Evolutionary conservation across 2,329 filamentous ascomycete species (phyloP), one percentile per base, ranked within the genome.

Genomic region (Colletotrichum plurivorum): DNA sequence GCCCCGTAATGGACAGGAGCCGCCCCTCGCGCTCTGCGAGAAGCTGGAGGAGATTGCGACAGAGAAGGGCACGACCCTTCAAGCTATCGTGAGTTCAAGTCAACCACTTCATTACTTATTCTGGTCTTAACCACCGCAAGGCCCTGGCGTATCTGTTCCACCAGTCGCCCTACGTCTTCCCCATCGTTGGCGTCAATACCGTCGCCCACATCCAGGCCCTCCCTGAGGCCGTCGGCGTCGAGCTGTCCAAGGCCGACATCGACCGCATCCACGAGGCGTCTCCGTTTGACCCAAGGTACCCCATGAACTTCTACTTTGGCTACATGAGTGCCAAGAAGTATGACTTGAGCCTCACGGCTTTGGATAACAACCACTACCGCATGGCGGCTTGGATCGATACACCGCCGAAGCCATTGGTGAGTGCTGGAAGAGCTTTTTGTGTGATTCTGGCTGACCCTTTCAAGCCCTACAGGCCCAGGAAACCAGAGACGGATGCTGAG

Each of bases 201-300:
- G 77, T 90, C 20, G 85, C 89, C 63, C 89, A 92, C 74, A 76
- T 92, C n/a, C 83, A 88, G 69, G 84, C 83, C 63, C 91, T 90
- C 72, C 88, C 91, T 71, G 83, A 87, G 68, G 87, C 87, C 0
- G 77, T 92, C 36, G 80, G 79, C 3, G 77, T 91, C 66, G 79
- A 83, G 58, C 78, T 92, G n/a, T 84, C 81, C 0, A 74, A 81
- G 0, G 80, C 87, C 71, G 87, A 92, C 55, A 84, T 91, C 22
- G 76, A 84, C 16, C 81, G 85, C 64, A 84, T 92, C 67, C 88
- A 92, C 66, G 81, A 75, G 8, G 85, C 86, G 0, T 79, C 79
- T 48, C 75, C 78, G 0, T 89, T 90, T 69, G 84, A 90, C 62
- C 75, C 85, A 56, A 88, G 88, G 1, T 91, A 90, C 76, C 89